Conservation (phyloP, 83 land plant species). For the Thuja plicata region DNA sequence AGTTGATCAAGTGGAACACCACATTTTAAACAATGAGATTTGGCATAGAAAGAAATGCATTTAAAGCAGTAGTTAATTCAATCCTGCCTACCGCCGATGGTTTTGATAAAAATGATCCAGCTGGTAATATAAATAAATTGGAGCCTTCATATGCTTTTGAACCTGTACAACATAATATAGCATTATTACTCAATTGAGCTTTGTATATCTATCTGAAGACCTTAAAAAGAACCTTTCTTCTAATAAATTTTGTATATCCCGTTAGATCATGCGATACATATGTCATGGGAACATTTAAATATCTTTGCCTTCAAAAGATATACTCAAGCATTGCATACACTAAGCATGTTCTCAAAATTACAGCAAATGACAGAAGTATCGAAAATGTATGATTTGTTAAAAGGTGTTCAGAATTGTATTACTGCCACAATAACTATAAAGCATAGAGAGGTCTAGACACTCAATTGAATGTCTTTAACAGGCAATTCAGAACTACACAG, state of each 20-base stretch:
- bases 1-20: not conserved
- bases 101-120: slow-evolving; percentile 78
- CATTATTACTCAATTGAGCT: not conserved
- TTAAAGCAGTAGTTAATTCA: not conserved
- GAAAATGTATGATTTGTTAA: not conserved
- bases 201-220: not conserved
- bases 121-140: slow-evolving; percentile 71
- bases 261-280: not conserved
- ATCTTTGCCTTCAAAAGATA: not conserved
- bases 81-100: slow-evolving; percentile 51
- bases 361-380: too few relatives aligned
- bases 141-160: slow-evolving; percentile 54
- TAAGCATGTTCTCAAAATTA: not conserved
- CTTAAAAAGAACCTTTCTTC: not conserved
- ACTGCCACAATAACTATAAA: not conserved
- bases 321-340: not conserved
- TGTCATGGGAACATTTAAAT: not conserved
- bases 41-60: slow-evolving; percentile 1
- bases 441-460: not conserved
- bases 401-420: not conserved
- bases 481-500: not conserved
- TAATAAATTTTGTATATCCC: not conserved
- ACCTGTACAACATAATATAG: slow-evolving; percentile 30
- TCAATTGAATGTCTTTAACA: not conserved
- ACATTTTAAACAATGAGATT: not conserved